phyloP scores from a whole-genome alignment of 164 flowering plant species.

The Magnolia kwangsiensis region DNA sequence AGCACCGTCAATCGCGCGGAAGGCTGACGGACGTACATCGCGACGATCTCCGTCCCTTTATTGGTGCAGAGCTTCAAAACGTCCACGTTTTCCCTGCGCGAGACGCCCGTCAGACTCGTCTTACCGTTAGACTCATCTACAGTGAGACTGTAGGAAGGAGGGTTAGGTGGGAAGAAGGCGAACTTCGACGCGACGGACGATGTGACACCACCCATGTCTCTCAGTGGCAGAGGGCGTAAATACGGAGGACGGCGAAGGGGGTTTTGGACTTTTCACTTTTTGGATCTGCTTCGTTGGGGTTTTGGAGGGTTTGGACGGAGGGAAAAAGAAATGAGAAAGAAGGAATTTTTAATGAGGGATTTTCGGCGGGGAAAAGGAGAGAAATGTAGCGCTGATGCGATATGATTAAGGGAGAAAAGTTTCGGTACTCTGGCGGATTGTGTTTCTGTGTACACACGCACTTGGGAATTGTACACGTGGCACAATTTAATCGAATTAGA shows the following conservation, averaged over 20 bases:
- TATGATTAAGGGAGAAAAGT: too few species aligned
- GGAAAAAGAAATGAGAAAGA: background rate
- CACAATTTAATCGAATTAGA: too few species aligned
- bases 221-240: background rate
- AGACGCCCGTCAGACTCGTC: background rate
- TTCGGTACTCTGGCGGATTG: too few species aligned
- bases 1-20: constrained; percentile 10
- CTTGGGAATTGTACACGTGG: too few species aligned
- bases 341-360: background rate
- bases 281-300: background rate
- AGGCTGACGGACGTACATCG: constrained; percentile 11
- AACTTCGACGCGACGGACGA: constrained; percentile 8
- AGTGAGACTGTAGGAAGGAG: background rate
- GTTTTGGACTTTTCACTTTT: background rate
- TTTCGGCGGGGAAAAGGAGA: background rate
- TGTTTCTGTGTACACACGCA: too few species aligned
- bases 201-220: constrained; percentile 8
- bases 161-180: constrained; percentile 1
- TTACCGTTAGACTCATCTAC: background rate
- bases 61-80: constrained; percentile 5
- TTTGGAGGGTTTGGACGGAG: background rate
- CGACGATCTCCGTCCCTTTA: constrained; percentile 10
- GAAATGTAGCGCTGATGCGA: background rate
- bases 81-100: constrained; percentile 7
- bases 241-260: background rate